Evolutionary conservation across 768 basidiomycete species (phyloP), one percentile per base, ranked within the genome.

Genomic region (Lactifluus subvellereus): DNA sequence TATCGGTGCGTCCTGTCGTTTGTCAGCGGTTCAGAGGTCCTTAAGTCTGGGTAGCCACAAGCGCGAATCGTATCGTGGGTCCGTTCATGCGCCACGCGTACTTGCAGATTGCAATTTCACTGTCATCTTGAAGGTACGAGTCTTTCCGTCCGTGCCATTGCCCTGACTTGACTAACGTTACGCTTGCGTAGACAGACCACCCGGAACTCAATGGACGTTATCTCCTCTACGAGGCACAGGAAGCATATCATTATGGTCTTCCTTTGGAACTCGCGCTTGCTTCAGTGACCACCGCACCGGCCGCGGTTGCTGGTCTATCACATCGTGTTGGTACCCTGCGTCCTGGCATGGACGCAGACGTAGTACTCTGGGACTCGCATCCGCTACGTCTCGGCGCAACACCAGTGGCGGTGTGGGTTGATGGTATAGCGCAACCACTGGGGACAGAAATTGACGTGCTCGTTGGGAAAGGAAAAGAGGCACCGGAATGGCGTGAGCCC

Each of bases 221-320:
- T 73, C 79, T 96, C 10, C 70, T 92, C 22, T 89, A 85, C 67
- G 92, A 95, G 72, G 91, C 92, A 4, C 89, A 91, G 68, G 89
- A 90, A 73, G 89, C 88, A 0, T 84, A 88, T 70, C 88, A 86
- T 71, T 91, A 88, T 68, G 91, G 91, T 63, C 78, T 95, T 6
- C 83, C 87, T 37, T 78, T 78, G 7, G 83, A 86, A 56, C 75
- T 84, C 9, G 88, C 93, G 0, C 77, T 96, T 40, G 78, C 86
- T 3, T 83, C 90, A 30, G 86, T 95, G 10, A 95, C 85, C 0
- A 83, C 83, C 32, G 84, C 80, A 47, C 80, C 93, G 35, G 93
- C 94, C 0, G 77, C 82, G 38, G 77, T 84, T 5, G 81, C 89
- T 55, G 94, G 94, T 22, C 78, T 94, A 71, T 83, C 80, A 6